Evolutionary conservation across 208 protist genomes (phyloP), one percentile per base, ranked within the genome.

Genomic region (Giardia muris): DNA sequence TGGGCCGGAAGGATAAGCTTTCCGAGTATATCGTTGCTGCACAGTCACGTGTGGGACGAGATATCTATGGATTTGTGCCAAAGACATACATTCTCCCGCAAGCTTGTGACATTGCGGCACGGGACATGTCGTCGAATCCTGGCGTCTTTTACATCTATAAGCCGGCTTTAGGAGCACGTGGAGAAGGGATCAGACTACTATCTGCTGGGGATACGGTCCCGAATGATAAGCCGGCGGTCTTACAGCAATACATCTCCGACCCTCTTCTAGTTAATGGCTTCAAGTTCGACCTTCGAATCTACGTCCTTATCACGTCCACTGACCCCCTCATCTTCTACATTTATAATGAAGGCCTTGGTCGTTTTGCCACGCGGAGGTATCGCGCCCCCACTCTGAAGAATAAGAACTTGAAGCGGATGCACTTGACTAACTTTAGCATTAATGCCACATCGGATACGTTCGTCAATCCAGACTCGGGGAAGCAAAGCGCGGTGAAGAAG

Each of bases 241-340:
- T 92, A 42, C 87, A 93, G 47, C 10, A 67, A 46, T 93, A 93
- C 67, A 2, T 93, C 44, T 30, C 0, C 45, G 47, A 47, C 39
- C 93, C 93, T 1, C 43, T 94, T 2, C 46, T 93, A 44, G 45
- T 94, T 0, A 30, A 86, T 30, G 93, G 93, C 22, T 93, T 30
- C 76, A 94, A 94, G 46, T 94, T 94, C 39, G 93, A 94, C 47
- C 76, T 94, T 42, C 93, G 93, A 10, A 19, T 93, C 67, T 94
- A 94, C 88, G 89, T 93, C n/a, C 46, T 91, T 45, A 45, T 94
- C 45, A 87, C 46, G n/a, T 93, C 87, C 2, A n/a, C 88, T 44
- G 4, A 92, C 47, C 93, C 93, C 44, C 92, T 94, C 46, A 87
- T 92, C 44, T 10, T 93, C 67, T 93, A 87, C 92, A 39, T 94